Evolutionary conservation across 2,329 filamentous ascomycete species (phyloP).

Genomic region (Cadophora sp.): DNA sequence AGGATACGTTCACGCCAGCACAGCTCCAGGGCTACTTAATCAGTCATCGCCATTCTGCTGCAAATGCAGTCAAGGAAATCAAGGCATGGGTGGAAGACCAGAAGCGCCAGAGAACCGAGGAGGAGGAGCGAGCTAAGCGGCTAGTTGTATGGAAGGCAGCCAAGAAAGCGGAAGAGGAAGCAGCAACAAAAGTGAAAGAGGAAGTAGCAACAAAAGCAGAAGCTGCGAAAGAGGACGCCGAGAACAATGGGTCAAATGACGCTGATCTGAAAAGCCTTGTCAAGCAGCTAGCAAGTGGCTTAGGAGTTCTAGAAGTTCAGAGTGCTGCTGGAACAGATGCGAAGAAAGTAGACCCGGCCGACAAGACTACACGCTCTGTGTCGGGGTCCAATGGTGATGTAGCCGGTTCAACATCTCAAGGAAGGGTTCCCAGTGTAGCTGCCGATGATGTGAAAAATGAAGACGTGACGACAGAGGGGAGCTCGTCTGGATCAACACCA

Average conservation of each 20-base stretch:
- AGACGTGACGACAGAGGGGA: neutral
- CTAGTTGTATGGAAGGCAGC: constrained; percentile 22
- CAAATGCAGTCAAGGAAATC: constrained; percentile 81
- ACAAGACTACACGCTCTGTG: neutral
- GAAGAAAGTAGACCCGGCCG: neutral
- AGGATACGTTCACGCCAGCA: constrained; percentile 55
- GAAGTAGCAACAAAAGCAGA: neutral
- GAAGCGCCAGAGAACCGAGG: constrained; percentile 67
- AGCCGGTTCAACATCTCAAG: too few relatives aligned
- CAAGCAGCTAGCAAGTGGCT: neutral
- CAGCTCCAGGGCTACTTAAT: constrained; percentile 56
- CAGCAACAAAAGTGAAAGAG: neutral
- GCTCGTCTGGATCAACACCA: neutral
- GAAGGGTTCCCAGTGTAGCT: too few relatives aligned
- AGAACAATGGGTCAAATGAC: neutral
- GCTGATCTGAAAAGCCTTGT: neutral
- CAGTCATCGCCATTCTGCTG: constrained; percentile 56
- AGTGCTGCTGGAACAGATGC: neutral
- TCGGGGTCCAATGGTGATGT: too few relatives aligned
- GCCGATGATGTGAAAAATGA: neutral
- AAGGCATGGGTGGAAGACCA: constrained; percentile 94
- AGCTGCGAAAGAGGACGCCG: neutral
- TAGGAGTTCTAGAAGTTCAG: neutral
- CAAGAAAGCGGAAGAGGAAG: constrained; percentile 29
- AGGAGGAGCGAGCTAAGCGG: constrained; percentile 49